A percentile compares a stretch with the other conserved stretches of the same genome.
Conservation (phyloP, 2,329 filamentous ascomycete genomes). For the Calonectria montana region DNA sequence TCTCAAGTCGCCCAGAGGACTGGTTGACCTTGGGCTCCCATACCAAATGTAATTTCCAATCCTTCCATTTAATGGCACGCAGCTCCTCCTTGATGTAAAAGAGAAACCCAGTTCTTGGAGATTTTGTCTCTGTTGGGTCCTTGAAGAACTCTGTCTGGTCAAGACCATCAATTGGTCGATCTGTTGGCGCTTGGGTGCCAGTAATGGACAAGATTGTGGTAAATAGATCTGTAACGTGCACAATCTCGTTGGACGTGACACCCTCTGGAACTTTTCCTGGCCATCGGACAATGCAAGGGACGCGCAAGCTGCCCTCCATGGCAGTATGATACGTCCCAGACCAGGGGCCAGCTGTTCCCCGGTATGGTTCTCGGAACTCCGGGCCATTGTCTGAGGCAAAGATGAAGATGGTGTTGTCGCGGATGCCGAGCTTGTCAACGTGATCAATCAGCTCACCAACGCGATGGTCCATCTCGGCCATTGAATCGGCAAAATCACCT, state of each 20-base stretch:
- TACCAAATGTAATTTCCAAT: slow-evolving; percentile 49
- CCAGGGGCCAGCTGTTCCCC: slow-evolving; percentile 49
- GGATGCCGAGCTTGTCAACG: slow-evolving; percentile 41
- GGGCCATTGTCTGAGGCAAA: slow-evolving; percentile 52
- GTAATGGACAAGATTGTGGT: slow-evolving; percentile 45
- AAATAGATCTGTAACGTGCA: slow-evolving; percentile 49
- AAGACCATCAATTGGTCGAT: slow-evolving; percentile 47
- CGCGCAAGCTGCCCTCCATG: slow-evolving; percentile 50
- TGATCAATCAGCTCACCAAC: slow-evolving; percentile 48
- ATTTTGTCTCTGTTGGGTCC: slow-evolving; percentile 30
- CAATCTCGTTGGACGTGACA: slow-evolving; percentile 44
- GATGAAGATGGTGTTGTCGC: slow-evolving; percentile 48
- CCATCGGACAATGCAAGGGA: slow-evolving; percentile 51
- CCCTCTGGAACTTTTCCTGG: slow-evolving; percentile 43
- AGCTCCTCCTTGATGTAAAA: slow-evolving; percentile 52
- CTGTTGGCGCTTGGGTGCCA: slow-evolving; percentile 27
- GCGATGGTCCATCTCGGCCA: slow-evolving; percentile 49
- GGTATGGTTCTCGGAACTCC: slow-evolving; percentile 47
- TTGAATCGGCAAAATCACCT: slow-evolving; percentile 48
- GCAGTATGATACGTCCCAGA: slow-evolving; percentile 50
- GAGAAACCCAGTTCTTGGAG: slow-evolving; percentile 40
- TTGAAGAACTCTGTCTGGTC: slow-evolving; percentile 44
- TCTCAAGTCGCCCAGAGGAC: slow-evolving; percentile 44
- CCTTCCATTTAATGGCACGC: slow-evolving; percentile 48
- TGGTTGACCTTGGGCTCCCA: slow-evolving; percentile 52